Conservation (phyloP, 2,329 filamentous ascomycete species). For the Didymella pomorum region DNA sequence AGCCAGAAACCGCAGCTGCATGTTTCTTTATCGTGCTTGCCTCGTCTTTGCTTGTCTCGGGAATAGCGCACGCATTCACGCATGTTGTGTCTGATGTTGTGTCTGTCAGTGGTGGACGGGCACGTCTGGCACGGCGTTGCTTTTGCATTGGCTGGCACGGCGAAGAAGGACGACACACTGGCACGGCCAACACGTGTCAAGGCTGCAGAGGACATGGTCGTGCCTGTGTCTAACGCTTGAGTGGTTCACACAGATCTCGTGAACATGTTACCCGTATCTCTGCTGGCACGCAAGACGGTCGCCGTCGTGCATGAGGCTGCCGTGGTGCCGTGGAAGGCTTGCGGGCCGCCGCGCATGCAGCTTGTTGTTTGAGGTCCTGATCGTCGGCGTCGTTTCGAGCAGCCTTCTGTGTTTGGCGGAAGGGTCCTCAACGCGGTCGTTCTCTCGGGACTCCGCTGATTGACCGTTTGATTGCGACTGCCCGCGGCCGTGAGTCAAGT, state of each 20-base stretch:
- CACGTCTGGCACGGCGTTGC: slow-evolving; percentile 8
- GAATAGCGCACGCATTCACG: slow-evolving; percentile 9
- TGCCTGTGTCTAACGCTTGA: not conserved
- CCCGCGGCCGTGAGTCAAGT: slow-evolving; percentile 9
- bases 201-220: slow-evolving; percentile 15
- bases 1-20: not conserved
- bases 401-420: not conserved
- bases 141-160: slow-evolving; percentile 14
- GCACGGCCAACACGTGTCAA: slow-evolving; percentile 24
- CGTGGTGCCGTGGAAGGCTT: slow-evolving; percentile 7
- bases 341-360: slow-evolving; percentile 21
- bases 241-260: slow-evolving; percentile 3
- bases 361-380: slow-evolving; percentile 14
- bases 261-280: slow-evolving; percentile 3
- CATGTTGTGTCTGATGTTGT: slow-evolving; percentile 11
- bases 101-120: not conserved
- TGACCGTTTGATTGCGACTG: slow-evolving; percentile 2
- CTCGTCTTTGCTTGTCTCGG: slow-evolving; percentile 11
- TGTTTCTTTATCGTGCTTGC: slow-evolving; percentile 16
- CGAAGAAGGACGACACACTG: slow-evolving; percentile 11
- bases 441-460: slow-evolving; percentile 11
- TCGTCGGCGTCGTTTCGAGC: slow-evolving; percentile 8
- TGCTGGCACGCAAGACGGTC: slow-evolving; percentile 8
- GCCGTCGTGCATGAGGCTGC: slow-evolving; percentile 11
- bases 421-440: slow-evolving; percentile 2